A percentile compares a stretch with the other conserved stretches of the same genome.
Evolutionary conservation across 2,329 filamentous ascomycete species (phyloP).

Genomic region (Talaromyces verruculosus): DNA sequence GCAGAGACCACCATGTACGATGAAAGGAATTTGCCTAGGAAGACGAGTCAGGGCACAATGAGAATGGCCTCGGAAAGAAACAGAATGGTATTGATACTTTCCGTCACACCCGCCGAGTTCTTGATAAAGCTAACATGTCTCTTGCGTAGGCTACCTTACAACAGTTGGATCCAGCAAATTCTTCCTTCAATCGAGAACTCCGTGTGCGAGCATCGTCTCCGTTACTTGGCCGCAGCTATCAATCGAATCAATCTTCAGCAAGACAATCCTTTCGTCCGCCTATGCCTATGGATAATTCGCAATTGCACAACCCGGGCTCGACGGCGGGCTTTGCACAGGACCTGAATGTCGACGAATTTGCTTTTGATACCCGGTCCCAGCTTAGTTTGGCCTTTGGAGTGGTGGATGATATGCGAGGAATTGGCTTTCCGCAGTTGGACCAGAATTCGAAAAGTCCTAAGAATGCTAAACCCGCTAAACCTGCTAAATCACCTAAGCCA

Average conservation of each 20-base stretch:
- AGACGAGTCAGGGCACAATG: slow-evolving; percentile 10
- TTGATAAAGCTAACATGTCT: not conserved
- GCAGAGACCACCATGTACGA: slow-evolving; percentile 17
- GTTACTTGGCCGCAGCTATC: slow-evolving; percentile 23
- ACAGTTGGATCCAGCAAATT: slow-evolving; percentile 1
- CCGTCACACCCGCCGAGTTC: not conserved
- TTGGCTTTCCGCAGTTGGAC: slow-evolving; percentile 18
- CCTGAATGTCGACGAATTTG: slow-evolving; percentile 16
- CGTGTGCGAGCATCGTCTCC: slow-evolving; percentile 24
- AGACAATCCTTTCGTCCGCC: slow-evolving; percentile 1
- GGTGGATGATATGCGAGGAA: slow-evolving; percentile 19
- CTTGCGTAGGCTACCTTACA: not conserved
- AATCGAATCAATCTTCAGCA: slow-evolving; percentile 10
- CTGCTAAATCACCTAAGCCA: slow-evolving; percentile 18
- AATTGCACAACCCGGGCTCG: slow-evolving; percentile 19
- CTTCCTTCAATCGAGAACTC: slow-evolving; percentile 17
- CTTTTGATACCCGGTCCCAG: slow-evolving; percentile 21
- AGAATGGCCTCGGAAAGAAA: slow-evolving; percentile 8
- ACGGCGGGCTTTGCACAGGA: not conserved
- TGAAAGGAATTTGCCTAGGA: slow-evolving; percentile 4
- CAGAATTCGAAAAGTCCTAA: not conserved
- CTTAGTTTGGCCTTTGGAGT: slow-evolving; percentile 20
- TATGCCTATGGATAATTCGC: slow-evolving; percentile 6
- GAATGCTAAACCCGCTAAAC: slow-evolving; percentile 9
- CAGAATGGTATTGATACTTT: slow-evolving; percentile 8